These are phyloP conservation scores for Paramecium sexaurelia DNA, from an alignment of 73 alveolate species.

Conservation along the genomic window DNA sequence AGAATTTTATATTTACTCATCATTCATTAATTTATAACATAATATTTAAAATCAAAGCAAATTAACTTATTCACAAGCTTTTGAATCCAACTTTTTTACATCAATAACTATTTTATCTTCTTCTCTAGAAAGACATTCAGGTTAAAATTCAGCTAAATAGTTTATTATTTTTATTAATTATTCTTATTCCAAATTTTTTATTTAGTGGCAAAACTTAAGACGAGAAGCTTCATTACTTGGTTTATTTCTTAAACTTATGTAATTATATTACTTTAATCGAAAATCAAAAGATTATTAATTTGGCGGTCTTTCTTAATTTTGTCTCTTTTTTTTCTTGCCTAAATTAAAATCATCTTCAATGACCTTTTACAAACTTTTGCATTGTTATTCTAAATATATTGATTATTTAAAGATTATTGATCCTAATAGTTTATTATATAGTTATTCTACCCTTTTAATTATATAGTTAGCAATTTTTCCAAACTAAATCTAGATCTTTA, in stretches of 20 bases:
- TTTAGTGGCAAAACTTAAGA: neutral
- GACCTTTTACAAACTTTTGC: neutral
- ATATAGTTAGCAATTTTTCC: neutral
- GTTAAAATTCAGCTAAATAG: conserved; percentile 6
- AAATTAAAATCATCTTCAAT: neutral
- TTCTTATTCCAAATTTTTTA: neutral
- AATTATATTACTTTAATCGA: neutral
- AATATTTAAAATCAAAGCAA: too few relatives aligned
- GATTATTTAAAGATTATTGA: neutral
- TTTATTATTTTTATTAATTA: neutral
- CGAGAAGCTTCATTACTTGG: conserved; percentile 29
- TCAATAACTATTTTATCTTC: neutral
- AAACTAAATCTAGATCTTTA: neutral
- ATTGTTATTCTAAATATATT: neutral
- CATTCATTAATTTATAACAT: too few relatives aligned
- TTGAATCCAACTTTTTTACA: conserved; percentile 13
- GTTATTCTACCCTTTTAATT: neutral
- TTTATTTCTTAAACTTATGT: neutral
- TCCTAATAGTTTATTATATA: neutral
- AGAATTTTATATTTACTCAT: too few relatives aligned
- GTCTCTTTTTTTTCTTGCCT: neutral
- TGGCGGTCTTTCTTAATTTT: neutral
- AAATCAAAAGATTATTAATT: neutral
- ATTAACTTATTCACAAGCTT: neutral
- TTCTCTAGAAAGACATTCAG: neutral